Base-by-base conservation (phyloP, 73 alveolate species). In the Paramecium biaurelia region DNA sequence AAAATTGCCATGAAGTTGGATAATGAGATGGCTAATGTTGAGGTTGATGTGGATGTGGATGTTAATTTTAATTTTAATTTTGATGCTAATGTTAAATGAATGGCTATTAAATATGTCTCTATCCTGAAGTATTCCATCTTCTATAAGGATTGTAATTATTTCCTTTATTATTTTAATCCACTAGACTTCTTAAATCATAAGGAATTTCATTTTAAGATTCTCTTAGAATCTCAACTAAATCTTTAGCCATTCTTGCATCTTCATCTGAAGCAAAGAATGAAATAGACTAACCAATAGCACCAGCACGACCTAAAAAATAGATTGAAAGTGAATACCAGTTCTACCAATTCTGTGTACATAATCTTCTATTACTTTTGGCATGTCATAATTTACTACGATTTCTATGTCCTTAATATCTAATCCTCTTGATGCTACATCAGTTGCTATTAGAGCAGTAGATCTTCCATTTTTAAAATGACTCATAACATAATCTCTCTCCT, bases 361-460 rank as follows among this genome's bases (percentile, higher is more conserved):
- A 70, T 95, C 96, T 32, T 97, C 99, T 2, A 97, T 96, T 43
- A 92, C 93, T 59, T 90, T 92, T 57, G 99, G 97, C 93, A 92
- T 86, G 58, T 97, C 99, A 57, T 70, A 93, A 90, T 97, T 93
- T 93, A 97, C 94, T 4, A 97, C 98, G 14, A 94, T 92, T 57
- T 96, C 95, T 32, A 97, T 95, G 59, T 92, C 95, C 18, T 97
- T 95, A 26, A 97, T 93, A 93, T 97, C 99, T 49, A 97, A 85
- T 45, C 99, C 99, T 94, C 99, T 94, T 21, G 99, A 92, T 14
- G 97, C 97, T 11, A 97, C 96, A 96, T 97, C 99, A 28, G 99
- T 97, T 1, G 99, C 98, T 30, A 97, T 95, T 43, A 96, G 92
- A 7, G 96, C 89, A 12, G 86, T 70, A 82, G 70, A 92, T 76